Percentiles rank a stretch among this genome's conserved stretches.
phyloP scores from a whole-genome alignment of 2,329 filamentous ascomycete genomes.

The Xylariaceae sp. region DNA sequence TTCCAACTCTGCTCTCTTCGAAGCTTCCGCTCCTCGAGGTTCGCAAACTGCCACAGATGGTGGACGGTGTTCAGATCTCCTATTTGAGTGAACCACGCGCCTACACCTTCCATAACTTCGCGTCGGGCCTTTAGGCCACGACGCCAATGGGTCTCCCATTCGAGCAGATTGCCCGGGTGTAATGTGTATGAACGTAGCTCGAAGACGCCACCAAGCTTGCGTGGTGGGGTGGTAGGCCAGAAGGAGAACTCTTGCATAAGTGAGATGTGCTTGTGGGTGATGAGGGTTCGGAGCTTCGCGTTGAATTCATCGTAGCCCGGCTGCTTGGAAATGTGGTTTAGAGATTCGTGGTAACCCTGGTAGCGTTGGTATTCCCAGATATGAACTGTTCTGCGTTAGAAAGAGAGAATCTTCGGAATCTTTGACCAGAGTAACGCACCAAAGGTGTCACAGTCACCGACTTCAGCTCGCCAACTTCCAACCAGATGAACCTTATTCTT shows the following conservation, averaged over 20 bases:
- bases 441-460: constrained; percentile 95
- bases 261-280: constrained; percentile 77
- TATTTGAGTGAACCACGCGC: constrained; percentile 98
- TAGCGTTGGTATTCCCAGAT: constrained; percentile 99
- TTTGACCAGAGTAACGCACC: constrained; percentile 16
- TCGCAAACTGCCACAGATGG: constrained; percentile 97
- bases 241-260: constrained; percentile 99
- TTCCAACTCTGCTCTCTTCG: constrained; percentile 93
- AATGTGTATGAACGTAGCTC: constrained; percentile 95
- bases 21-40: constrained; percentile 86
- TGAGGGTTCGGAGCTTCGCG: constrained; percentile 74
- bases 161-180: constrained; percentile 88
- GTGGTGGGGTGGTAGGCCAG: constrained; percentile 92
- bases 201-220: constrained; percentile 85
- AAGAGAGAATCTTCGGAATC: neutral
- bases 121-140: constrained; percentile 82
- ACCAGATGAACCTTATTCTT: constrained; percentile 95
- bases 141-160: constrained; percentile 99
- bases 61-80: constrained; percentile 97
- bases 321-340: constrained; percentile 76
- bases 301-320: constrained; percentile 83
- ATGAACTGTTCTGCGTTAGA: constrained; percentile 59
- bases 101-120: constrained; percentile 97
- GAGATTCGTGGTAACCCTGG: constrained; percentile 87
- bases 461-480: constrained; percentile 96